Conservation (phyloP, 2,329 filamentous ascomycete species). For the Pseudogymnoascus sp. region DNA sequence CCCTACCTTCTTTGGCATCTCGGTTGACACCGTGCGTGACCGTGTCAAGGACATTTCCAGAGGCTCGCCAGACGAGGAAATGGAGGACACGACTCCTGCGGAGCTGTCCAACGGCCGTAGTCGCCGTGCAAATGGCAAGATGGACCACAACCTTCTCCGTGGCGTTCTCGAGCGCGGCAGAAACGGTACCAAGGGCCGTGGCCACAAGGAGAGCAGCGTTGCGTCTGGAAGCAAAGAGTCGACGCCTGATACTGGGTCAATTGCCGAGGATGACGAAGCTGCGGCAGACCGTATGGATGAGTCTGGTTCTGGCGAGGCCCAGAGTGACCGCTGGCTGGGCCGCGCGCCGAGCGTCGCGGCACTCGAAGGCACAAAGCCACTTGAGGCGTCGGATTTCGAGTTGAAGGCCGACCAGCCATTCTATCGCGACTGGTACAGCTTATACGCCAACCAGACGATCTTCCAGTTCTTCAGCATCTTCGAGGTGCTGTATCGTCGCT, state of each 20-base stretch:
- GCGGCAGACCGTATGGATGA: slow-evolving; percentile 48
- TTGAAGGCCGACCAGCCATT: slow-evolving; percentile 75
- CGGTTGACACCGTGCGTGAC: slow-evolving; percentile 60
- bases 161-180: slow-evolving; percentile 75
- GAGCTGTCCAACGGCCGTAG: slow-evolving; percentile 63
- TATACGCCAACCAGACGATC: slow-evolving; percentile 86
- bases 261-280: slow-evolving; percentile 67
- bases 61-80: slow-evolving; percentile 67
- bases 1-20: slow-evolving; percentile 67
- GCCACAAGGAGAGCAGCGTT: slow-evolving; percentile 73
- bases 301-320: slow-evolving; percentile 50
- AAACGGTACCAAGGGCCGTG: slow-evolving; percentile 61
- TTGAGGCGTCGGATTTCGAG: slow-evolving; percentile 51
- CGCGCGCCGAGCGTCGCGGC: slow-evolving; percentile 50
- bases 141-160: slow-evolving; percentile 69
- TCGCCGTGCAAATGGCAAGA: slow-evolving; percentile 58
- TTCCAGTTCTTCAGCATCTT: slow-evolving; percentile 95
- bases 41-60: slow-evolving; percentile 62
- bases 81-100: slow-evolving; percentile 61
- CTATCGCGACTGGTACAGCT: slow-evolving; percentile 71
- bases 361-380: slow-evolving; percentile 45
- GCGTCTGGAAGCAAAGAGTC: slow-evolving; percentile 77
- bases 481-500: slow-evolving; percentile 77
- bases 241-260: slow-evolving; percentile 75
- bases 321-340: slow-evolving; percentile 59